A percentile compares a stretch with the other conserved stretches of the same genome.
phyloP scores from a whole-genome alignment of 371 early-diverging fungal genomes.

The Chytridium lagenaria region DNA sequence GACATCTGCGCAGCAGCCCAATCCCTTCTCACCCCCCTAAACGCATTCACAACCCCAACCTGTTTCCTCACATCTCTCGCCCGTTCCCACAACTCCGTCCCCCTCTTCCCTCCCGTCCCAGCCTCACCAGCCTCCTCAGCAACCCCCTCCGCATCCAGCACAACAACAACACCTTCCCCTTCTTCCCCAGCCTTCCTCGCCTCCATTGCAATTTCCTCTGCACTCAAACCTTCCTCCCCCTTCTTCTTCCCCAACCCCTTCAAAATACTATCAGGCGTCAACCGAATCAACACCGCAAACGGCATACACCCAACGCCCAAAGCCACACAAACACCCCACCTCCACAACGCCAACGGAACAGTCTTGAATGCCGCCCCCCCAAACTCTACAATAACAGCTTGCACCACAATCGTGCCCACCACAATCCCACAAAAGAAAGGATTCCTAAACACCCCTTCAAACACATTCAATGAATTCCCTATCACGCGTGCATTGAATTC shows the following conservation, averaged over 20 bases:
- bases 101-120: background rate
- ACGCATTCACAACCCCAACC: constrained; percentile 13
- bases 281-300: constrained; percentile 78
- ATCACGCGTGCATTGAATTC: constrained; percentile 54
- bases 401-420: constrained; percentile 71
- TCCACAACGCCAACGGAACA: constrained; percentile 61
- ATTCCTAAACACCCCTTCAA: constrained; percentile 79
- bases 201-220: background rate
- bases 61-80: background rate
- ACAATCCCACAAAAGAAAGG: constrained; percentile 77
- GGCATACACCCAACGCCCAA: constrained; percentile 82
- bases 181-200: background rate
- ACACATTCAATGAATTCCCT: constrained; percentile 74
- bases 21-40: background rate
- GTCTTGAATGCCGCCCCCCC: constrained; percentile 91
- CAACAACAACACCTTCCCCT: background rate
- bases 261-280: constrained; percentile 63
- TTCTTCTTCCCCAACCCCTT: background rate
- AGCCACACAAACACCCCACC: constrained; percentile 80
- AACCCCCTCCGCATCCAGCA: background rate
- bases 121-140: no score
- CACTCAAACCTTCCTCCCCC: background rate
- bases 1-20: constrained; percentile 6
- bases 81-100: background rate
- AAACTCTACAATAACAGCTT: constrained; percentile 86